Evolutionary conservation across 257 asterid species (phyloP), one percentile per base, ranked within the genome.

Genomic region (Solanum paucissectum): DNA sequence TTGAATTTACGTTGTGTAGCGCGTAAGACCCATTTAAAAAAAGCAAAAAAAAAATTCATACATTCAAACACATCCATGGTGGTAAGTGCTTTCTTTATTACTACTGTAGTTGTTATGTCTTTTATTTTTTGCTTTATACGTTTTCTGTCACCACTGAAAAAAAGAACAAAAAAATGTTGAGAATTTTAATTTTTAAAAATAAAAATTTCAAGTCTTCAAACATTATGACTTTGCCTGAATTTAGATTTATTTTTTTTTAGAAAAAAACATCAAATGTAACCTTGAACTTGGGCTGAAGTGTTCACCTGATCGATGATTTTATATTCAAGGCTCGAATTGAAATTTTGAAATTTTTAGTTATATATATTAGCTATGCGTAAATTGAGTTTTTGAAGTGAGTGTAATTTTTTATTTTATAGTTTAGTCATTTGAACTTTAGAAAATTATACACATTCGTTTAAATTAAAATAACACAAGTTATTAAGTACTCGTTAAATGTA

Each of bases 1-100:
- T 0, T 18, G 1, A 16, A 16, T 16, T 52, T 0, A 1, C 1
- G 6, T 5, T 46, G 5, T 0, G 14, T 46, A 42, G 5, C 5
- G 5, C 4, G 13, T 42, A 42, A 2, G 8, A 14, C 3, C 20
- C 4, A 55, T 55, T 55, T 0, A 52, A 6, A 52, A 10, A 0
- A 0, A 44, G 0, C 0, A 16, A 52, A 52, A 46, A 44, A 44
- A 44, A 12, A 44, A 12, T 0, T 46, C n/a, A 52, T 16, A 52
- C 8, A 52, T 52, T 52, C 9, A 0, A 52, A 2, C n/a, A 18
- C 9, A 52, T 52, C 58, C 7, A 49, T 13, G 58, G 8, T 16
- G 62, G 23, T 16, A 52, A 16, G 62, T 52, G 23, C 12, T 14
- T 1, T 71, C 6, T 71, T 71, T 14, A 32, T 71, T 69, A 71